These are phyloP conservation scores for Persicaria maculosa DNA, from an alignment of 148 eudicot species.

Conservation along the genomic window DNA sequence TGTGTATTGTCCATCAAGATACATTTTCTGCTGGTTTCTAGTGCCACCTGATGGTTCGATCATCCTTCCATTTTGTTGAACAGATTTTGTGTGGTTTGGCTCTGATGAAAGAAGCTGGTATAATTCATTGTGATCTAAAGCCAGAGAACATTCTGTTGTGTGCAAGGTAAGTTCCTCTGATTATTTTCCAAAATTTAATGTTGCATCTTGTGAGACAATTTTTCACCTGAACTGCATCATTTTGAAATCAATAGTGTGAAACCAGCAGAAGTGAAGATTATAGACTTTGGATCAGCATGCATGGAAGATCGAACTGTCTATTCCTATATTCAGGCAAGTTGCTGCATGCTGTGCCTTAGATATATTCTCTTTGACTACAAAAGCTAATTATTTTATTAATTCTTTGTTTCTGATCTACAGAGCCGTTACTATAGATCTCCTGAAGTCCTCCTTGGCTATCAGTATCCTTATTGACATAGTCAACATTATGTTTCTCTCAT, in stretches of 20 bases:
- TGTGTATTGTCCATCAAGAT: neutral
- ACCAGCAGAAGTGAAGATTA: conserved; percentile 89
- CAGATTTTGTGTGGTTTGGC: conserved; percentile 87
- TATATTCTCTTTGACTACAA: conserved; percentile 8
- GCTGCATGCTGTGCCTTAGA: conserved; percentile 4
- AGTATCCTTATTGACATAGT: conserved; percentile 55
- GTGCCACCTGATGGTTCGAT: conserved; percentile 15
- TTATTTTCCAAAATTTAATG: neutral
- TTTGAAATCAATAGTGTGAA: conserved; percentile 54
- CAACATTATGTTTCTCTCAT: neutral
- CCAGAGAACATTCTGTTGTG: conserved; percentile 95
- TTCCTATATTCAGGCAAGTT: conserved; percentile 86
- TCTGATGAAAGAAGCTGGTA: conserved; percentile 93
- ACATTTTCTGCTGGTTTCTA: neutral
- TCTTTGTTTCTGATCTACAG: conserved; percentile 40
- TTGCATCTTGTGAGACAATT: conserved; percentile 8
- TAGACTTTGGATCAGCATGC: conserved; percentile 98
- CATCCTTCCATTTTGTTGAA: conserved; percentile 10
- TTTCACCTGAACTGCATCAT: conserved; percentile 16
- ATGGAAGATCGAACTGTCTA: conserved; percentile 92
- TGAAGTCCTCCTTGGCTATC: conserved; percentile 96
- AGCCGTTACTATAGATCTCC: conserved; percentile 99
- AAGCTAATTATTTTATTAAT: conserved; percentile 7
- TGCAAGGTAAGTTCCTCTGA: conserved; percentile 55
- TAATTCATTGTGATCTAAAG: conserved; percentile 94